Evolutionary conservation across 2,329 filamentous ascomycete genomes (phyloP).

Genomic region (Juglanconis oblonga): DNA sequence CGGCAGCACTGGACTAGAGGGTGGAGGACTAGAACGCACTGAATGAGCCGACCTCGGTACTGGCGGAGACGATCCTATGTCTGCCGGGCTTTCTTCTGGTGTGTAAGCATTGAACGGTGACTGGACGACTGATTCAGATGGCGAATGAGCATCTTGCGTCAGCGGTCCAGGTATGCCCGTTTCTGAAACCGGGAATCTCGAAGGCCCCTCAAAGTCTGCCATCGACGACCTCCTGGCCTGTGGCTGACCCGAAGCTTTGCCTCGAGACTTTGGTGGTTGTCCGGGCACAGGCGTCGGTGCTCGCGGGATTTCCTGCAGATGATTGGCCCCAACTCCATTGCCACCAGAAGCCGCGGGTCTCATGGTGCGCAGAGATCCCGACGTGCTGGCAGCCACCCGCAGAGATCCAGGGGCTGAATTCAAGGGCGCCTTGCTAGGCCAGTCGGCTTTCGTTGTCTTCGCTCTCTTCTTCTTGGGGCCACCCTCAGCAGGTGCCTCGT

Average conservation of each 20-base stretch:
- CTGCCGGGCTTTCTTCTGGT: conserved; percentile 68
- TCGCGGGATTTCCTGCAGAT: conserved; percentile 70
- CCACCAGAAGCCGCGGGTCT: conserved; percentile 60
- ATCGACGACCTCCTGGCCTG: conserved; percentile 59
- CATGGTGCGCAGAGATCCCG: conserved; percentile 81
- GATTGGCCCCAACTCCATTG: conserved; percentile 36
- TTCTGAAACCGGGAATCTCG: conserved; percentile 29
- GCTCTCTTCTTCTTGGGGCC: conserved; percentile 68
- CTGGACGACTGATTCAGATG: conserved; percentile 47
- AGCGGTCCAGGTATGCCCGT: conserved; percentile 38
- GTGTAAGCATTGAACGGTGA: conserved; percentile 48
- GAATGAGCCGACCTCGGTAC: conserved; percentile 62
- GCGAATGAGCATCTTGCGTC: conserved; percentile 52
- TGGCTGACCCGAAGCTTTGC: conserved; percentile 31
- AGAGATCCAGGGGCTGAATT: conserved; percentile 74
- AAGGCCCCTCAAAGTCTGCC: conserved; percentile 29
- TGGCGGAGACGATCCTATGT: conserved; percentile 88
- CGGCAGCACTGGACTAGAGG: conserved; percentile 76
- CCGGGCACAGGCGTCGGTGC: conserved; percentile 74
- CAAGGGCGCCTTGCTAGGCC: conserved; percentile 56
- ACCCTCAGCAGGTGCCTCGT: conserved; percentile 55
- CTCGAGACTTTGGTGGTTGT: conserved; percentile 28
- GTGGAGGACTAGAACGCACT: conserved; percentile 58
- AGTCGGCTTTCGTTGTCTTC: conserved; percentile 70
- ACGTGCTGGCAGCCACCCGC: conserved; percentile 85